Conservation (phyloP, 1,139 yeast genomes). For the Ogataea hybrid region DNA sequence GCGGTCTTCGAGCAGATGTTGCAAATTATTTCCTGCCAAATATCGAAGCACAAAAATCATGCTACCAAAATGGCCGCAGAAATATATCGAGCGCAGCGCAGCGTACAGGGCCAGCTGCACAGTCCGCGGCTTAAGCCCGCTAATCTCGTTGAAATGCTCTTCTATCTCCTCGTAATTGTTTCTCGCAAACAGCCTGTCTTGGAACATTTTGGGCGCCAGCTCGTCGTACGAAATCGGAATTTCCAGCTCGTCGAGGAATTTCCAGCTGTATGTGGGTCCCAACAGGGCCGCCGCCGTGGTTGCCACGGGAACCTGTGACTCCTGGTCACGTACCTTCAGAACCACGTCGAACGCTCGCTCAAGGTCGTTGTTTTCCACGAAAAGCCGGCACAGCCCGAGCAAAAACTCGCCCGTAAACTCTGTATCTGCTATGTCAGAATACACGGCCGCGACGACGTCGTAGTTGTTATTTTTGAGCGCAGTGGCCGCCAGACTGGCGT, state of each 20-base stretch:
- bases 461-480: conserved; percentile 10
- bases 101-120: conserved; percentile 18
- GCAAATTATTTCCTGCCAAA: conserved; percentile 5
- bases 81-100: conserved; percentile 20
- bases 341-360: conserved; percentile 6
- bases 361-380: conserved; percentile 4
- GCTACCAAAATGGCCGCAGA: conserved; percentile 17
- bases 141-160: conserved; percentile 6
- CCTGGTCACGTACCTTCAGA: neutral
- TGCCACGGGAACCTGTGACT: neutral
- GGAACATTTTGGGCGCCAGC: conserved; percentile 3
- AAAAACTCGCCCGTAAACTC: conserved; percentile 10
- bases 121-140: conserved; percentile 7
- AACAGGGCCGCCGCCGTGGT: conserved; percentile 4
- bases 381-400: conserved; percentile 3
- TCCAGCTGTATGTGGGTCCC: conserved; percentile 6
- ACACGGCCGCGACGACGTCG: conserved; percentile 8
- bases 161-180: conserved; percentile 14
- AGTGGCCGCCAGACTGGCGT: conserved; percentile 11
- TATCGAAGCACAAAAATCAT: conserved; percentile 16
- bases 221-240: neutral
- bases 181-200: neutral
- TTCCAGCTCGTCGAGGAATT: neutral
- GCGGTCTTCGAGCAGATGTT: conserved; percentile 4
- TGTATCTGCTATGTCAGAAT: neutral